Percentiles rank a stretch among this genome's conserved stretches.
Conservation (phyloP, 208 protist species). For the Leishmania lainsoni region DNA sequence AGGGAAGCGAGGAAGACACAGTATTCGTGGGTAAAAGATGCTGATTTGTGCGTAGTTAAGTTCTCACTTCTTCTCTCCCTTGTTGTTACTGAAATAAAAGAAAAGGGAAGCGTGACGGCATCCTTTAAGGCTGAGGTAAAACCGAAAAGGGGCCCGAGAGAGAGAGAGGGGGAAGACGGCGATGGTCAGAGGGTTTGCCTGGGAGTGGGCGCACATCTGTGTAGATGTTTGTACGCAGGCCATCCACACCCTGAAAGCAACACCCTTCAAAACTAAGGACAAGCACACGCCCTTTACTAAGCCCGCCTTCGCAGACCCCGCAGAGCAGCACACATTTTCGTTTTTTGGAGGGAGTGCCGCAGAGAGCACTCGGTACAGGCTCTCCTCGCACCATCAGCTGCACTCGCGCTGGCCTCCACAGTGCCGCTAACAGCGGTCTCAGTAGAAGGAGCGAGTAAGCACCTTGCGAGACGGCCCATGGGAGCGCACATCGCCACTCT, state of each 20-base stretch:
- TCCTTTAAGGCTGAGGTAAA: background rate
- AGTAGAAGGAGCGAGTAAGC: constrained; percentile 64
- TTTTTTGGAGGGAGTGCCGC: too few species aligned
- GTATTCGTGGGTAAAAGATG: background rate
- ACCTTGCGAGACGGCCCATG: constrained; percentile 34
- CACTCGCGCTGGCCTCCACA: background rate
- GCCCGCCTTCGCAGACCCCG: background rate
- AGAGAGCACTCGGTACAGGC: background rate
- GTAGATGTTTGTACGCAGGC: background rate
- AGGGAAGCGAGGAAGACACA: background rate
- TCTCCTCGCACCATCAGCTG: background rate
- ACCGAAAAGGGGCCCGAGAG: background rate
- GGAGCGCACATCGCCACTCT: constrained; percentile 3
- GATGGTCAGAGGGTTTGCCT: background rate
- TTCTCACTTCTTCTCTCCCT: background rate
- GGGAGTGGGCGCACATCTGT: background rate
- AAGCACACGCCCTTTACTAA: background rate
- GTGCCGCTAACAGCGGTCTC: background rate
- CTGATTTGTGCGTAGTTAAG: background rate
- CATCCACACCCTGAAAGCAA: background rate
- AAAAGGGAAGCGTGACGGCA: background rate
- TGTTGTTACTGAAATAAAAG: background rate
- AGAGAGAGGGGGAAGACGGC: background rate
- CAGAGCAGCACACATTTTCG: background rate
- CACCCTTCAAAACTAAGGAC: background rate